Evolutionary conservation across 2,329 filamentous ascomycete genomes (phyloP), one percentile per base, ranked within the genome.

Genomic region (Orbilia javanica): DNA sequence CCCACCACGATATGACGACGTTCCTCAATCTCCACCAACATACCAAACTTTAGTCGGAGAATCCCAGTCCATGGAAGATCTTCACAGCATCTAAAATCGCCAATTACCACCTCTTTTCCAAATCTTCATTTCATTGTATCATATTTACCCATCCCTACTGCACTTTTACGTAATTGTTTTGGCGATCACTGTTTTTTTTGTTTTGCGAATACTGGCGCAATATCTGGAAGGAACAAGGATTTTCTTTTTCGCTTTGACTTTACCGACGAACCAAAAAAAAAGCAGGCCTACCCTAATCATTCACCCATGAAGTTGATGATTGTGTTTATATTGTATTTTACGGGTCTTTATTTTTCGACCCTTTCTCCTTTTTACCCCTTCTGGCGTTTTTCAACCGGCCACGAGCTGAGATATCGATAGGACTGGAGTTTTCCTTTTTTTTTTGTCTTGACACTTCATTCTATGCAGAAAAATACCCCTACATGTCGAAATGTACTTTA

Each of bases 1-100:
- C 82, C 95, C 95, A 11, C 95, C 95, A 0, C 89, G 96, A 81
- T 99, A 99, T 85, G 92, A 96, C 84, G 93, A 98, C 83, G 94
- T 98, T 48, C 94, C 95, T 0, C 91, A 90, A 1, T 93, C 91
- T 82, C 95, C 95, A 60, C 95, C 95, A 0, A 88, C 87, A 4
- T 94, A 94, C 84, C 86, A 83, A 20, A 46, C 68, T 50, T 27
- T 73, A 31, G 46, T 70, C 57, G 34, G 64, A 53, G 66, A 64
- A 27, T 68, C 74, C 29, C 60, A 22, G 25, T 72, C 74, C 27
- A 34, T 69, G 10, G 75, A 74, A 22, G 68, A 69, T 64, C 42
- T 73, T n/a, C 25, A 64, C 31, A 68, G 66, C 60, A 62, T 73
- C 50, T 68, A 71, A 67, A 48, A 60, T 18, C n/a, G 20, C 46